Conservation (phyloP, 306 rosid species). For the Dalbergia cochinchinensis region DNA sequence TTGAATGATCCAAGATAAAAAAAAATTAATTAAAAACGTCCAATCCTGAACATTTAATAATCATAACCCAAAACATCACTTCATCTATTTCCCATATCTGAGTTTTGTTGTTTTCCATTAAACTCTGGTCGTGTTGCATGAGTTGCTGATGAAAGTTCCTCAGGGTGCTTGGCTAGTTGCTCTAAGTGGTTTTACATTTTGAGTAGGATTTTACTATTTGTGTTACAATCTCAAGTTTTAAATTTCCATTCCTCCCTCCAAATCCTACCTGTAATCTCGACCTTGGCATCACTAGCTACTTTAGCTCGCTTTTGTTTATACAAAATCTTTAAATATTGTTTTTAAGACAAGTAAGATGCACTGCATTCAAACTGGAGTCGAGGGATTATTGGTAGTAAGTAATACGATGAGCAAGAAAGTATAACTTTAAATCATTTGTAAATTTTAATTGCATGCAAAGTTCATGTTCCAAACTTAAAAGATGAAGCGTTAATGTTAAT, state of each 20-base stretch:
- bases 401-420: conserved; percentile 16
- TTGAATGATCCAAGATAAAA: too few relatives aligned
- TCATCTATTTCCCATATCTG: too few relatives aligned
- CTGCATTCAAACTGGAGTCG: conserved; percentile 15
- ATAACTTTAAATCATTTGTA: conserved; percentile 7
- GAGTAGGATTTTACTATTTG: neutral
- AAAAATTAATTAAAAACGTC: too few relatives aligned
- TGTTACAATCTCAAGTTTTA: neutral
- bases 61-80: too few relatives aligned
- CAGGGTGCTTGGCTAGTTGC: too few relatives aligned
- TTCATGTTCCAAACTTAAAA: conserved; percentile 30
- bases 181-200: neutral
- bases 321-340: conserved; percentile 13
- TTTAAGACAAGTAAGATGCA: conserved; percentile 9
- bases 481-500: conserved; percentile 28
- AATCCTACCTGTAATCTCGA: neutral
- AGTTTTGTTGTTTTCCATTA: too few relatives aligned
- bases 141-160: too few relatives aligned
- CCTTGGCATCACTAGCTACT: neutral
- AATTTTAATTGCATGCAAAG: neutral
- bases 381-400: neutral
- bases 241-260: neutral
- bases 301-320: conserved; percentile 12
- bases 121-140: too few relatives aligned
- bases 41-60: too few relatives aligned